phyloP scores from a whole-genome alignment of 768 basidiomycete genomes.

The Calocera viscosa region DNA sequence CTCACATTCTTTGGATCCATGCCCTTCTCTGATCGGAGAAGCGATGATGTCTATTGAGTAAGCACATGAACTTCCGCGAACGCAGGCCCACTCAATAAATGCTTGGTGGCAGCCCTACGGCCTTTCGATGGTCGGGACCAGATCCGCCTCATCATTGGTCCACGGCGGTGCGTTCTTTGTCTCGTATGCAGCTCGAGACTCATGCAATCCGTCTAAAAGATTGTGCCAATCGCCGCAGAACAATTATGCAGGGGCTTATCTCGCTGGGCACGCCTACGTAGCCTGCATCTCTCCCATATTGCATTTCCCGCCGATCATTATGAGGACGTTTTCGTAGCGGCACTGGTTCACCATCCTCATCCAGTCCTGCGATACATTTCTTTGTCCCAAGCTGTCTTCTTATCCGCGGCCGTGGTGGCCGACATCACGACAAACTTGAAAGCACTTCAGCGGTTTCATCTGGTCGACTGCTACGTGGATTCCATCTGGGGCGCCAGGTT shows the following conservation, averaged over 20 bases:
- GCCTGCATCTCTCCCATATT: background rate
- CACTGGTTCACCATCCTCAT: background rate
- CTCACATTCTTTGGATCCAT: background rate
- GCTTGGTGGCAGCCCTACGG: background rate
- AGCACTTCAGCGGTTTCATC: background rate
- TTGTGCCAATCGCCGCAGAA: background rate
- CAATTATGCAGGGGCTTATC: background rate
- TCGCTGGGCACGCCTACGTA: background rate
- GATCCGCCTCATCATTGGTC: constrained; percentile 1
- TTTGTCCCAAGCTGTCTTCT: background rate
- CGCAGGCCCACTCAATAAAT: background rate
- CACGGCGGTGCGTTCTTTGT: background rate
- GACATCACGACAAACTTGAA: background rate
- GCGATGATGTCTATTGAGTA: background rate
- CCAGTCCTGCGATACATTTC: background rate
- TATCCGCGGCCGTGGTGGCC: background rate
- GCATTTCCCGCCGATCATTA: background rate
- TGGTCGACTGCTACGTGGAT: background rate
- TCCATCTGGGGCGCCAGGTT: background rate
- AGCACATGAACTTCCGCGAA: background rate
- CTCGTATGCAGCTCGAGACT: background rate
- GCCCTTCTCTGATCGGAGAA: background rate
- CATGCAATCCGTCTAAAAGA: background rate
- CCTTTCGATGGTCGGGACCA: background rate
- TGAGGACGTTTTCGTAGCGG: background rate